Base-by-base conservation (phyloP, 108 stramenopile species). In the Craspedostauros australis region DNA sequence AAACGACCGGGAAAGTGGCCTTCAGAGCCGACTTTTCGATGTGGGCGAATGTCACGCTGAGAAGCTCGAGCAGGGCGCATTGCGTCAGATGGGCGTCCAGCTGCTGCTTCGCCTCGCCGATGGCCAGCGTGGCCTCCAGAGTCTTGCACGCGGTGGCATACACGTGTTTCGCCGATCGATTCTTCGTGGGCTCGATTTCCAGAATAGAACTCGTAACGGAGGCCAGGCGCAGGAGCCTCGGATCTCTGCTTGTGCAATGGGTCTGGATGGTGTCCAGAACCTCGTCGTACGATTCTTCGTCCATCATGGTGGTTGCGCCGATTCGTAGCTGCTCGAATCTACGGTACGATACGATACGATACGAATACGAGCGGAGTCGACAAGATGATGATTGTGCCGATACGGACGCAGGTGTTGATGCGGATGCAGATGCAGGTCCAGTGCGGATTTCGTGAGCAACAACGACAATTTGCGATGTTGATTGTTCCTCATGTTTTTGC, bases 41-140 rank as follows among this genome's bases (percentile, higher is more conserved):
- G 49, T 66, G 69, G 3, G 82, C 80, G 8, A 79, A 28, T 6
- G 72, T 49, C 8, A 50, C 44, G 18, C 70, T 43, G 25, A 86
- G 28, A 7, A 90, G 48, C 27, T 86, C 77, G 64, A 90, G 34
- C 34, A 90, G 34, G 20, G 81, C 66, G 16, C 73, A 43, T 39
- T 81, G 80, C 1, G 80, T 73, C 2, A 58, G 37, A 8, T 62
- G 23, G 1, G 63, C 57, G 24, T 71, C 80, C 5, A 58, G 20
- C 5, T 68, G n/a, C 14, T 34, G 20, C 19, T 49, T 25, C 15
- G 36, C 39, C 22, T 47, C 32, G 0, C 46, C 58, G 2, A 42
- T 23, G 7, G 51, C 62, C 44, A 81, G 19, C n/a, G 66, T 77
- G n/a, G 68, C 73, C 16, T 76, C 70, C 39, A 81, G 45, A 9